These are phyloP conservation scores for Calonectria crousiana DNA, from an alignment of 2,329 filamentous ascomycete species.

Conservation along the genomic window DNA sequence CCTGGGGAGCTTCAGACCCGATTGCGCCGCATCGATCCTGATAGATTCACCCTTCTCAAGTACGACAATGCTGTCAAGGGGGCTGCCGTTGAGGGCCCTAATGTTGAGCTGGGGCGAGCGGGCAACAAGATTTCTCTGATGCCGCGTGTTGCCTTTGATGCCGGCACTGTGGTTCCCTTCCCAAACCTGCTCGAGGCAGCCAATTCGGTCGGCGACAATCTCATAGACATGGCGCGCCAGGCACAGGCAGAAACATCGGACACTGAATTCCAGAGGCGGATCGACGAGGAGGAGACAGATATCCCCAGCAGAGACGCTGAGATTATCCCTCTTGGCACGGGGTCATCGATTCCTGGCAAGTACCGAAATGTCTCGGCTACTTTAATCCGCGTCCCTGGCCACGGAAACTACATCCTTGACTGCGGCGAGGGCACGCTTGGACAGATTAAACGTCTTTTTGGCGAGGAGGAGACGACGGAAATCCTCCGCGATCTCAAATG, in stretches of 20 bases:
- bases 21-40: slow-evolving; percentile 78
- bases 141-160: slow-evolving; percentile 59
- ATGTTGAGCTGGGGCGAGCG: slow-evolving; percentile 55
- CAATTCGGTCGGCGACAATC: slow-evolving; percentile 52
- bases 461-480: slow-evolving; percentile 71
- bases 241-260: slow-evolving; percentile 58
- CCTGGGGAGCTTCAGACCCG: slow-evolving; percentile 75
- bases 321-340: slow-evolving; percentile 89
- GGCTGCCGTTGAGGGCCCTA: slow-evolving; percentile 37
- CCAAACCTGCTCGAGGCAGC: slow-evolving; percentile 61
- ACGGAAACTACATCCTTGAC: slow-evolving; percentile 92
- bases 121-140: slow-evolving; percentile 62
- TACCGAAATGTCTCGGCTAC: slow-evolving; percentile 96
- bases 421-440: slow-evolving; percentile 93
- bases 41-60: slow-evolving; percentile 78
- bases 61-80: slow-evolving; percentile 65
- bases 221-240: slow-evolving; percentile 65
- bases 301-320: slow-evolving; percentile 83
- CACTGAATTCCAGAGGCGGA: slow-evolving; percentile 60
- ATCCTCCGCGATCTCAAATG: slow-evolving; percentile 82
- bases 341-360: slow-evolving; percentile 89
- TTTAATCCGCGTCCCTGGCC: slow-evolving; percentile 83
- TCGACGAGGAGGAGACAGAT: slow-evolving; percentile 68
- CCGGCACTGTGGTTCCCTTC: slow-evolving; percentile 60
- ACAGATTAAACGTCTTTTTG: slow-evolving; percentile 82